Conservation (phyloP, 2,329 filamentous ascomycete genomes). For the Chrysoporthe austroafricana region DNA sequence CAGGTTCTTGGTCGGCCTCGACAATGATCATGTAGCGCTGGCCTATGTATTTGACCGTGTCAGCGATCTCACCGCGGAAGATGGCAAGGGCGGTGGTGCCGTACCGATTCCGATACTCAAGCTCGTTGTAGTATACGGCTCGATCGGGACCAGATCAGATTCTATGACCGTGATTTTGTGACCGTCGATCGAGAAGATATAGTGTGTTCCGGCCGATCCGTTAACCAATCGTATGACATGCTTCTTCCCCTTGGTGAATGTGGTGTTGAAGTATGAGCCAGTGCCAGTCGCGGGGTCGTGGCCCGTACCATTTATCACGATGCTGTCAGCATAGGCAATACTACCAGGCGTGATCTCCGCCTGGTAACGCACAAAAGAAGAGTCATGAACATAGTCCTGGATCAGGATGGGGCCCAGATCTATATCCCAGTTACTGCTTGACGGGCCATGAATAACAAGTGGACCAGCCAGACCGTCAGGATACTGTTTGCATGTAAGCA, state of each 20-base stretch:
- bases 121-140: slow-evolving; percentile 37
- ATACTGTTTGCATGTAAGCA: slow-evolving; percentile 36
- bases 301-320: slow-evolving; percentile 42
- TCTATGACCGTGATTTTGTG: slow-evolving; percentile 51
- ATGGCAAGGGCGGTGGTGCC: neutral
- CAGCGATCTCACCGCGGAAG: neutral
- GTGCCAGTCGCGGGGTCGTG: slow-evolving; percentile 28
- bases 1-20: slow-evolving; percentile 36
- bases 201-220: slow-evolving; percentile 47
- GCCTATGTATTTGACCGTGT: slow-evolving; percentile 21
- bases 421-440: slow-evolving; percentile 49
- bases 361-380: slow-evolving; percentile 31
- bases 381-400: slow-evolving; percentile 51
- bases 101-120: slow-evolving; percentile 33
- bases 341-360: slow-evolving; percentile 26
- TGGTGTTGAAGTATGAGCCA: slow-evolving; percentile 26
- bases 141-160: slow-evolving; percentile 49
- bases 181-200: slow-evolving; percentile 46
- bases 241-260: slow-evolving; percentile 42
- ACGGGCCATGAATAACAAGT: slow-evolving; percentile 52
- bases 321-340: slow-evolving; percentile 35
- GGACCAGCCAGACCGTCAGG: slow-evolving; percentile 52
- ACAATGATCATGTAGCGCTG: slow-evolving; percentile 48
- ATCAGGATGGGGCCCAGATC: slow-evolving; percentile 52
- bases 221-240: slow-evolving; percentile 49